Base-by-base conservation (phyloP, 805 yeast genomes). In the Sugiyamaella lignohabitans region DNA sequence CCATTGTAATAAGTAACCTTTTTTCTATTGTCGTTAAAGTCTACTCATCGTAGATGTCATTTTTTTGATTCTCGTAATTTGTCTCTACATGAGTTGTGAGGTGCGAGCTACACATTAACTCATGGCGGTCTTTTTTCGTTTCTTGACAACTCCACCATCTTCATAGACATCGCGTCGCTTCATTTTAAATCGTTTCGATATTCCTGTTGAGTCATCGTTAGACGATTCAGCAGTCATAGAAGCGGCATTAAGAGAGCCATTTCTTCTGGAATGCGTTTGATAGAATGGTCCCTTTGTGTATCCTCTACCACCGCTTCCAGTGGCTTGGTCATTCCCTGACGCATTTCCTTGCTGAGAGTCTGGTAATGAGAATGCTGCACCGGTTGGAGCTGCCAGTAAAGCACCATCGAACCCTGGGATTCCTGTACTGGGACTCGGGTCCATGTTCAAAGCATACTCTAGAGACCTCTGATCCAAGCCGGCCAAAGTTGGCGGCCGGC, bases 381-480 rank as follows among this genome's bases (percentile, higher is more conserved):
- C 45, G 4, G 38, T 21, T 2, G 65, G 68, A 48, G 80, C 73
- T 3, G 85, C 93, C 57, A 86, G 71, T 51, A 80, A 76, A 3
- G 79, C 67, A 6, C 84, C 67, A 54, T 83, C 84, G 59, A 85
- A 84, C 0, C 91, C 94, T 0, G 89, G 87, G 14, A 86, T 75
- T 1, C 93, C 93, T 46, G 78, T 71, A 16, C 76, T 73, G 0
- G 83, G 74, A 2, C 87, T 80, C 54, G 74, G 79, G 39, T 81
- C 85, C 51, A 86, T 79, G 50, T 70, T 69, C 47, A 86, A 65
- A 5, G 79, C 77, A 19, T 67, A 62, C 10, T 63, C 63, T 24
- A 84, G 66, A 44, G 74, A 61, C n/a, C 67, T 67, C 4, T 73
- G 66, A 36, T 78, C 80, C 29, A 82, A 68, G 32, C 67, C 71